Evolutionary conservation across 352 stramenopile genomes (phyloP).

Genomic region (Phytophthora lateralis): DNA sequence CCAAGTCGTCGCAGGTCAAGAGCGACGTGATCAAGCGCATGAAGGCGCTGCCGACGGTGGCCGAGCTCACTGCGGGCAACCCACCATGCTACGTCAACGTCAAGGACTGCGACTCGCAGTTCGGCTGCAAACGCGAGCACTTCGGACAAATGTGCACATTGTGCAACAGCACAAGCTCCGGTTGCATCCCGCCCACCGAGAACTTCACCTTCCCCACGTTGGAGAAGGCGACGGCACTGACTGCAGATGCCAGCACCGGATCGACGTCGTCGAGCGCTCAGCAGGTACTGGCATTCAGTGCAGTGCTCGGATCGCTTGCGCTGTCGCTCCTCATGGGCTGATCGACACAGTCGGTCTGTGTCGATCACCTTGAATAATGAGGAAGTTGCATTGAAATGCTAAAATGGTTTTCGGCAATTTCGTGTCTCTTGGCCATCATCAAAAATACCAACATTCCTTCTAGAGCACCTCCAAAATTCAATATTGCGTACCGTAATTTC

Average conservation of each 20-base stretch:
- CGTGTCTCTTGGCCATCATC: neutral
- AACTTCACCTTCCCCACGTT: constrained; percentile 52
- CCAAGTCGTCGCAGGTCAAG: constrained; percentile 42
- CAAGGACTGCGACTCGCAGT: constrained; percentile 46
- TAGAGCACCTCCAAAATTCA: neutral
- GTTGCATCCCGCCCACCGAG: constrained; percentile 29
- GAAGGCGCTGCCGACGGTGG: constrained; percentile 48
- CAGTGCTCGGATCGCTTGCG: constrained; percentile 12
- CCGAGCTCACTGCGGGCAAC: constrained; percentile 49
- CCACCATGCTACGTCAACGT: constrained; percentile 72
- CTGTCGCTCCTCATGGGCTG: constrained; percentile 27
- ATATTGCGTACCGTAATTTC: neutral
- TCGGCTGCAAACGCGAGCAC: constrained; percentile 64
- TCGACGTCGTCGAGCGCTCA: constrained; percentile 13
- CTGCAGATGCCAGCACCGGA: constrained; percentile 3
- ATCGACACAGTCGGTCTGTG: no score
- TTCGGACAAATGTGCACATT: constrained; percentile 65
- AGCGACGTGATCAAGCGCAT: constrained; percentile 42
- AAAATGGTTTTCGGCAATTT: no score
- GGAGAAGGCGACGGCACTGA: constrained; percentile 26
- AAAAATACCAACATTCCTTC: constrained; percentile 3
- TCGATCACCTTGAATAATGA: neutral
- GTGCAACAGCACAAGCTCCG: constrained; percentile 36
- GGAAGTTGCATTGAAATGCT: neutral
- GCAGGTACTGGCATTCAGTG: constrained; percentile 7